phyloP scores from a whole-genome alignment of 495 filamentous ascomycete genomes.

The Trichoderma virens region DNA sequence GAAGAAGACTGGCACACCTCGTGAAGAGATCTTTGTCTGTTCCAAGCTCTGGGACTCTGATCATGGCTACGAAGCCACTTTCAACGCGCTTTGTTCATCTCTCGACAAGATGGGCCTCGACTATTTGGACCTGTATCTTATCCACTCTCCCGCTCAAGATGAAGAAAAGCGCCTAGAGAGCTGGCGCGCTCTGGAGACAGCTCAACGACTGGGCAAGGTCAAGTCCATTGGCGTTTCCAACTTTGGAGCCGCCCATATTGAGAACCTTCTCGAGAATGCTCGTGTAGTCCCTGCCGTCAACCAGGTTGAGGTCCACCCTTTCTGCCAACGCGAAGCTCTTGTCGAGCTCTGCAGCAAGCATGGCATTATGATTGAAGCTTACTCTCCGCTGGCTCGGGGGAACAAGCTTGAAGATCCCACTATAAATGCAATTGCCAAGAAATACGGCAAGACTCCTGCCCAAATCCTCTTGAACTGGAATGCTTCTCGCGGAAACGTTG shows the following conservation, averaged over 20 bases:
- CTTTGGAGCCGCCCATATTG: constrained; percentile 53
- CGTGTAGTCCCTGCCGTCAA: constrained; percentile 44
- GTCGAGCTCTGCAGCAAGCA: constrained; percentile 39
- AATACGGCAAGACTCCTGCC: constrained; percentile 38
- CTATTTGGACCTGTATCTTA: constrained; percentile 58
- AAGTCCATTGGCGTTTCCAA: constrained; percentile 53
- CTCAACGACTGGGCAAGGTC: constrained; percentile 45
- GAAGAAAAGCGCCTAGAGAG: constrained; percentile 44
- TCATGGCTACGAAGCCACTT: constrained; percentile 44
- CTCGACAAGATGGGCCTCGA: constrained; percentile 42
- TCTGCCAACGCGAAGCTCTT: constrained; percentile 44
- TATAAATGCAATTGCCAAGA: constrained; percentile 36
- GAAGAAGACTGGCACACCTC: constrained; percentile 41
- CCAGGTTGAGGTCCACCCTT: constrained; percentile 56
- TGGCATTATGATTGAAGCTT: constrained; percentile 51
- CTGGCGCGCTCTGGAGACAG: constrained; percentile 54
- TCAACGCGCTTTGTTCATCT: constrained; percentile 42
- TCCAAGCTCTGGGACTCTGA: constrained; percentile 48
- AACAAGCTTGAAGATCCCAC: constrained; percentile 35
- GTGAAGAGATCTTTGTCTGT: constrained; percentile 56
- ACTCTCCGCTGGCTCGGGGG: constrained; percentile 47
- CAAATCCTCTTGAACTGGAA: constrained; percentile 48
- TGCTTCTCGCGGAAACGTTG: constrained; percentile 43
- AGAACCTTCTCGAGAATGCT: constrained; percentile 43
- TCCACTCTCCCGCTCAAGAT: constrained; percentile 53